Base-by-base conservation (phyloP, 139 green algal genomes). In the Picochlorum sp. region DNA sequence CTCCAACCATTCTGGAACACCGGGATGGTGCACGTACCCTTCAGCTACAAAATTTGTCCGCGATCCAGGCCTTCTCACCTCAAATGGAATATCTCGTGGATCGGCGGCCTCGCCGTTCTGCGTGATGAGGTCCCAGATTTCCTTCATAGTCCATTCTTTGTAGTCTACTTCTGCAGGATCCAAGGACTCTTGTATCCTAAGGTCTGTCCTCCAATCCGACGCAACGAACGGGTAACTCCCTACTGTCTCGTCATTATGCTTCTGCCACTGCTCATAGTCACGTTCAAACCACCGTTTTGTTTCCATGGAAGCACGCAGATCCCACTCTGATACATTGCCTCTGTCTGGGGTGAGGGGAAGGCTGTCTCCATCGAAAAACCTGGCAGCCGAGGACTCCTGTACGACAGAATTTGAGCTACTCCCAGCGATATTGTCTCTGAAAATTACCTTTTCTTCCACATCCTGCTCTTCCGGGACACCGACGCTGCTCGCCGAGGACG, bases 51-150 rank as follows among this genome's bases (percentile, higher is more conserved):
- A 51, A 59, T 73, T 58, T n/a, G 34, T 44, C 7, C 13, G 23
- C 7, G 18, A 58, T 30, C 30, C 8, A 34, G 59, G 67, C 15
- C 47, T 24, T 49, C 23, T 14, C 21, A 65, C 61, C 20, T 13
- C 64, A 30, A 69, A 18, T 23, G 18, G n/a, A 44, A 79, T 54
- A 9, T 69, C 56, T 6, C 62, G 57, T 4, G 73, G 73, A 61
- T 74, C 58, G 3, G 57, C 73, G 15, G 62, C 61, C 4, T n/a
- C 20, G n/a, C 73, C 73, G 58, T 38, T 47, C 32, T 69, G 49
- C 1, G 69, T 78, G 58, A 80, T 80, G 14, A 80, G 38, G 41
- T 80, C 64, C 63, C 62, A 80, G 16, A 80, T 77, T 50, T 80
- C 56, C 26, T 38, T 44, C 24, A 73, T 56, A 5, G 47, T 78